Base-by-base conservation (phyloP, 2,329 filamentous ascomycete genomes). In the Dendryphion nanum region DNA sequence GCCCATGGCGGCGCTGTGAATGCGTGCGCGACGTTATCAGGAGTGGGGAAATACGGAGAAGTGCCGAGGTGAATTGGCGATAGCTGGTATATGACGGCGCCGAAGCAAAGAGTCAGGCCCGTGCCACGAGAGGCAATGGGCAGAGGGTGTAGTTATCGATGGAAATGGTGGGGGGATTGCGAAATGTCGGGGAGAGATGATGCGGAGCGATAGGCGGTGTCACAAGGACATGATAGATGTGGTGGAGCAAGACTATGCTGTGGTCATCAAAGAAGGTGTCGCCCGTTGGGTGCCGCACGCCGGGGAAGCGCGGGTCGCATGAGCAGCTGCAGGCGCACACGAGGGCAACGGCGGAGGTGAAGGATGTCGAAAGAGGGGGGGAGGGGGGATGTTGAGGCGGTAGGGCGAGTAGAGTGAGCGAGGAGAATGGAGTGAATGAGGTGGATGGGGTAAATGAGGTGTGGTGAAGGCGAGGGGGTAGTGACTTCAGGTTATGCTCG, bases 171-270 rank as follows among this genome's bases (percentile, higher is more conserved):
- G 31, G 35, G 37, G 3, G n/a, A 15, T 8, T 16, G 16, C 10
- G 8, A n/a, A 36, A 37, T 23, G 41, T 40, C 34, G 40, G 40
- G 42, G 30, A 40, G 39, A 24, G 17, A 33, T 38, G 42, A 33
- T 36, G 32, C 37, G 32, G 47, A 45, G 44, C 48, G 57, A 61
- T 62, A 46, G 43, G 48, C 42, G 37, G 54, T 53, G 59, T 66
- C 62, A 66, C 62, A 64, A 61, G 62, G 59, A 58, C 62, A 65
- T 64, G 45, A 52, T 59, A 54, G 29, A 24, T 52, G n/a, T n/a
- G n/a, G n/a, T 53, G 23, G n/a, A n/a, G 23, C 23, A 26, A 26
- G 23, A 47, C 48, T 40, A 35, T 35, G 33, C 37, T 37, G 35
- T 39, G 41, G 35, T 39, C 33, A 43, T 47, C 50, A 51, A 45